Percentiles rank a stretch among this genome's conserved stretches.
phyloP scores from a whole-genome alignment of 768 basidiomycete genomes.

The Mycena capillaripes region DNA sequence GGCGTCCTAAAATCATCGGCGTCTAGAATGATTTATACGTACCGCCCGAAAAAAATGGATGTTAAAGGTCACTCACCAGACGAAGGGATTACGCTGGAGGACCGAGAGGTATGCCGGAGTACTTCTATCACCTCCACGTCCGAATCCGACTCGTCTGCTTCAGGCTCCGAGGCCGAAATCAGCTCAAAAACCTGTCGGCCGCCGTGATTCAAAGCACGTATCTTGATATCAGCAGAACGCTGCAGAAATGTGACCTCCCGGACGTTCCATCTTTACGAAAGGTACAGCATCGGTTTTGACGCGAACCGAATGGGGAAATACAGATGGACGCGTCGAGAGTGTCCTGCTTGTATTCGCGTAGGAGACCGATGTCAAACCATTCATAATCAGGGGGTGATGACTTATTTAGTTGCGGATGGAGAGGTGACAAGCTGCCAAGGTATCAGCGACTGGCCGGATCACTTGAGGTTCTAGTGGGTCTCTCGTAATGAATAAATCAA shows the following conservation, averaged over 20 bases:
- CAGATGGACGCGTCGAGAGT: background rate
- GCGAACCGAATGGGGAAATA: background rate
- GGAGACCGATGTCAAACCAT: background rate
- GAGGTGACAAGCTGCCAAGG: too few relatives aligned
- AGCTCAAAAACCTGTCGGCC: constrained; percentile 5
- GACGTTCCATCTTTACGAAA: too few relatives aligned
- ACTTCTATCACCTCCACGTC: constrained; percentile 3
- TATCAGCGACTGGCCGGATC: too few relatives aligned
- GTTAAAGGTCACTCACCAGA: background rate
- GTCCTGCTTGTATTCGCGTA: background rate
- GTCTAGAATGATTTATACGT: too few relatives aligned
- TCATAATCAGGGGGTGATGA: background rate
- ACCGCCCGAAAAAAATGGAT: too few relatives aligned
- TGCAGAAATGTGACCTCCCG: too few relatives aligned
- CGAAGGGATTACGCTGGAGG: background rate
- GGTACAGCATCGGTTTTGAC: constrained; percentile 6
- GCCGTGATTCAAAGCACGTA: background rate
- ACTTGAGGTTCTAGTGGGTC: too few relatives aligned
- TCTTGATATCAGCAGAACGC: too few relatives aligned
- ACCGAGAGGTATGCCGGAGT: constrained; percentile 1
- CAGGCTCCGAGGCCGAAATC: constrained; percentile 6
- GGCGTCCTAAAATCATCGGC: too few relatives aligned
- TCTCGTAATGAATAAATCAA: too few relatives aligned
- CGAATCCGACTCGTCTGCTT: background rate
- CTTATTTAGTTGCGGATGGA: too few relatives aligned